phyloP scores from a whole-genome alignment of 345 rosid genomes.

The Odontarrhena argentea region DNA sequence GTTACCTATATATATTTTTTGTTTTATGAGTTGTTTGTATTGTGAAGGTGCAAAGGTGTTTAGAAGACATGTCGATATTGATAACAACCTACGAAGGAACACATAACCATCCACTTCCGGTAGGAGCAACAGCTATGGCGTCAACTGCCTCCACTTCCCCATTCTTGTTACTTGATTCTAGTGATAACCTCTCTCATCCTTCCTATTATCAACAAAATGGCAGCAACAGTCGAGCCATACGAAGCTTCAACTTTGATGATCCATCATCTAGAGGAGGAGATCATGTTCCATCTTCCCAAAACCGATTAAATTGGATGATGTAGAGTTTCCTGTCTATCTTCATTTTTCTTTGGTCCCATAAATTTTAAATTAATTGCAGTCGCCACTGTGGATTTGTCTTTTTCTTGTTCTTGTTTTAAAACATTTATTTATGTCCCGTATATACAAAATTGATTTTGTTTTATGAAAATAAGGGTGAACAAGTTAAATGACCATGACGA shows the following conservation, averaged over 20 bases:
- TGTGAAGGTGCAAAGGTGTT: conserved; percentile 50
- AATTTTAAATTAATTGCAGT: conserved; percentile 12
- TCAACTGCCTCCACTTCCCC: conserved; percentile 45
- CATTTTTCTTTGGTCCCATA: not conserved
- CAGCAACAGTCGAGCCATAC: conserved; percentile 16
- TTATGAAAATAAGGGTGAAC: too few relatives aligned
- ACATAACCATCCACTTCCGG: conserved; percentile 55
- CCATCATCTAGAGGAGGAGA: conserved; percentile 37
- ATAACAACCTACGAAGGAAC: conserved; percentile 56
- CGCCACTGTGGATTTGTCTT: not conserved
- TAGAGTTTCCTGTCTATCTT: not conserved
- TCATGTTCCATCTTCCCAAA: conserved; percentile 40
- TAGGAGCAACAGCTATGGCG: conserved; percentile 55
- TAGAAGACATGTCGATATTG: conserved; percentile 48
- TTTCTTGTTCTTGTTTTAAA: conserved; percentile 1
- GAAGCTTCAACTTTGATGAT: conserved; percentile 39
- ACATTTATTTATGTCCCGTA: conserved; percentile 19
- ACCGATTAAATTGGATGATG: conserved; percentile 38
- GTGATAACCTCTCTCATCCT: conserved; percentile 37
- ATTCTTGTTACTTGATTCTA: conserved; percentile 42
- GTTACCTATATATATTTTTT: not conserved
- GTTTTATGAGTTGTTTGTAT: conserved; percentile 5
- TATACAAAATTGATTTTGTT: conserved; percentile 15
- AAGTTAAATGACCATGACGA: too few relatives aligned
- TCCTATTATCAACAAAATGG: conserved; percentile 30